Evolutionary conservation across 2,329 filamentous ascomycete genomes (phyloP), one percentile per base, ranked within the genome.

Genomic region (Gliomastix tumulicola): DNA sequence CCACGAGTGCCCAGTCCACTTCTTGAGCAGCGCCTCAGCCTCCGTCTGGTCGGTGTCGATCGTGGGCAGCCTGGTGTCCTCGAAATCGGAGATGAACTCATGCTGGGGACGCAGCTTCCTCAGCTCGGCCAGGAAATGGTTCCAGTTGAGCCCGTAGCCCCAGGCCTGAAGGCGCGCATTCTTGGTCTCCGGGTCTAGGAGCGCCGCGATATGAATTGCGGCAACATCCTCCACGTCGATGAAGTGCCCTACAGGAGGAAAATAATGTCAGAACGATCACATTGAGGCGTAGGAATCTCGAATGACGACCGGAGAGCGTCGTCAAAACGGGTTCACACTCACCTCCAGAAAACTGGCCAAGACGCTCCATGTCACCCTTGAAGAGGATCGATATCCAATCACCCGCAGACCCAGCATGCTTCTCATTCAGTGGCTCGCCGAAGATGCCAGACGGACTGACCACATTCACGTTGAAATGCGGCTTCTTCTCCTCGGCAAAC

Each of bases 101-200:
- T 36, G 27, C n/a, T 36, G 15, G 7, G 34, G 34, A 65, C 68
- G 8, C 54, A 64, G 27, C 62, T 78, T 9, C 75, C 82, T 0
- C 59, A 74, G 44, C 71, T 94, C 54, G 74, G 88, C n/a, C 67
- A 68, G 15, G 71, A 78, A 32, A 68, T 94, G 16, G 87, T 32
- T 41, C 37, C 7, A 54, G 42, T 31, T 21, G 11, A 21, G 30
- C 17, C 21, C 15, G n/a, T 22, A 21, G 15, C 48, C 50, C 41
- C 47, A 59, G 5, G 45, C 45, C 27, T 50, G 49, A 5, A 59
- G 27, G 5, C 56, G 51, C 30, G 45, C 39, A 11, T 46, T 45
- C 15, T 46, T 30, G 7, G 56, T 43, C 5, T 49, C 44, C 3
- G 48, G 42, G 13, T 55, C 46, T 7, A 52, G 39, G 5, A 54